A percentile compares a stretch with the other conserved stretches of the same genome.
Evolutionary conservation across 306 rosid genomes (phyloP).

Genomic region (Glycine latifolia): DNA sequence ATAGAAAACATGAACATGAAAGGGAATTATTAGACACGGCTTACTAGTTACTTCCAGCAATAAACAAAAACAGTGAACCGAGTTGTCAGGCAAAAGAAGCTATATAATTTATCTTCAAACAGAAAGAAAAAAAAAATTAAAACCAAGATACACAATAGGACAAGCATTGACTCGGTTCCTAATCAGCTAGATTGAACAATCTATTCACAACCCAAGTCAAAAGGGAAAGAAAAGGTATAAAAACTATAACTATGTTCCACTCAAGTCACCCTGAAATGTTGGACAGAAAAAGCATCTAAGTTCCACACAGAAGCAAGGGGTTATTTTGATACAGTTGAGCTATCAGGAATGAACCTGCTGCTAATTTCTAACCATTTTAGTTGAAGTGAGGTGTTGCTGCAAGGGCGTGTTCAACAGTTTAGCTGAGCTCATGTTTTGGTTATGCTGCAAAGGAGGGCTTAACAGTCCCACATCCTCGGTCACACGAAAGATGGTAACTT

Average conservation of each 20-base stretch:
- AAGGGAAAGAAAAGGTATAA: conserved; percentile 27
- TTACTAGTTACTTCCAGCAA: not conserved
- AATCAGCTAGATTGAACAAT: conserved; percentile 48
- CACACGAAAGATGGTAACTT: conserved; percentile 79
- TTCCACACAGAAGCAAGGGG: conserved; percentile 51
- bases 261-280: conserved; percentile 53
- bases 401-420: conserved; percentile 47
- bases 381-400: conserved; percentile 43
- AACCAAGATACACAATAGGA: conserved; percentile 36
- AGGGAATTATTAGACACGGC: conserved; percentile 11
- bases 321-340: conserved; percentile 51
- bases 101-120: conserved; percentile 1
- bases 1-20: conserved; percentile 8
- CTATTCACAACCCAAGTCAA: conserved; percentile 66
- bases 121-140: not conserved
- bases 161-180: conserved; percentile 45
- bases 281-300: conserved; percentile 55
- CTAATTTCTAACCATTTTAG: conserved; percentile 65
- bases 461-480: conserved; percentile 60
- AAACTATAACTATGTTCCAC: conserved; percentile 49
- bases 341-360: conserved; percentile 29
- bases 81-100: not conserved
- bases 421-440: conserved; percentile 51
- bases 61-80: not conserved
- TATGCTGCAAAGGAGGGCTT: conserved; percentile 57